Conservation (phyloP, 2,329 filamentous ascomycete species). For the Orbilia oligospora region DNA sequence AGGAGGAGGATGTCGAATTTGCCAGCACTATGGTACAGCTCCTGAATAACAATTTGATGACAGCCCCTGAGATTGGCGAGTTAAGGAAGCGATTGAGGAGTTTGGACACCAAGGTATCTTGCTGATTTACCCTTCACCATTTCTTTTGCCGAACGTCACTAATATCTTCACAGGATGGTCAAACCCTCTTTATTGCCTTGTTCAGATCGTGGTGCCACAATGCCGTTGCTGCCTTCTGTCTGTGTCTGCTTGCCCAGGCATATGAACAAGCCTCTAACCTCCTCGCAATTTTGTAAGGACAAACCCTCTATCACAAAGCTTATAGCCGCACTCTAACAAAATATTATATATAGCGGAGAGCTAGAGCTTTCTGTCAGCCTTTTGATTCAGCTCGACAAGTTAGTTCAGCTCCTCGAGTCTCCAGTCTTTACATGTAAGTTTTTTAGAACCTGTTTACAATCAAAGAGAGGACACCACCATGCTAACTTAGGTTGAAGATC, state of each 20-base stretch:
- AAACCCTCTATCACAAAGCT: neutral
- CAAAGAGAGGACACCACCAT: neutral
- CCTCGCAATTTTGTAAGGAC: conserved; percentile 87
- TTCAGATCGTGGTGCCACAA: conserved; percentile 99
- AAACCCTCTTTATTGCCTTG: conserved; percentile 92
- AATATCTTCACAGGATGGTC: conserved; percentile 78
- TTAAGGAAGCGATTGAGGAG: conserved; percentile 91
- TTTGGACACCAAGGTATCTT: conserved; percentile 83
- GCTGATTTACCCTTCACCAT: conserved; percentile 8
- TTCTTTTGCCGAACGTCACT: conserved; percentile 61
- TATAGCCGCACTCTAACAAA: conserved; percentile 61
- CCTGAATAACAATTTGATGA: conserved; percentile 98
- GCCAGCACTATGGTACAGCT: conserved; percentile 99
- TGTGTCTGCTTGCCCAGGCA: conserved; percentile 94
- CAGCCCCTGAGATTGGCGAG: conserved; percentile 92
- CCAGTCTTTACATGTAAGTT: conserved; percentile 94
- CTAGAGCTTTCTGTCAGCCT: conserved; percentile 99
- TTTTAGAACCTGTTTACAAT: neutral
- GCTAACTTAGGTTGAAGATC: conserved; percentile 73
- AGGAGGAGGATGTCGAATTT: conserved; percentile 98
- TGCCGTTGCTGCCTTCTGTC: conserved; percentile 94
- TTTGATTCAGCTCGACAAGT: conserved; percentile 97
- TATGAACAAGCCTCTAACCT: conserved; percentile 98
- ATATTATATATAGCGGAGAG: conserved; percentile 79
- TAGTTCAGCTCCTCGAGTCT: conserved; percentile 95